Evolutionary conservation across 176 grass and related monocot genomes (phyloP).

Genomic region (Pharus latifolius): DNA sequence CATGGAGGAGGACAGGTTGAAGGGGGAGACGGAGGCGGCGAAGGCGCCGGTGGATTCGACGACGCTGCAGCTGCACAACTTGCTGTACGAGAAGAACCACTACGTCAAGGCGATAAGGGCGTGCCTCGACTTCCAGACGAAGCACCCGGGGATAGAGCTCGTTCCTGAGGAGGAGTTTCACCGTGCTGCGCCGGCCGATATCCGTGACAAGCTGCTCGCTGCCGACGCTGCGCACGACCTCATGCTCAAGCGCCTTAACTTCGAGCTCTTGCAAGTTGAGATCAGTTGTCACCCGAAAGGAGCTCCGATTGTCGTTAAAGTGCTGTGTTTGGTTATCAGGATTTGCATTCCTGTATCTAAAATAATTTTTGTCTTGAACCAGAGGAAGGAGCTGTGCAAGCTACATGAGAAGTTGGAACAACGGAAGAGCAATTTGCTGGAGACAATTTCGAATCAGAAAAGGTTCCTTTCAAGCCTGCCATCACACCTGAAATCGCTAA

Average conservation of each 20-base stretch:
- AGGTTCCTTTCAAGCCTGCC: constrained; percentile 93
- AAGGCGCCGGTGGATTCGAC: constrained; percentile 93
- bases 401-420: constrained; percentile 71
- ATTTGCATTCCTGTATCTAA: constrained; percentile 23
- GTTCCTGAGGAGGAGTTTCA: constrained; percentile 86
- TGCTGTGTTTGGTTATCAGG: neutral
- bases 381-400: constrained; percentile 92
- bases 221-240: constrained; percentile 61
- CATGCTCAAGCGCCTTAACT: constrained; percentile 96
- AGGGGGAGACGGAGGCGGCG: constrained; percentile 68
- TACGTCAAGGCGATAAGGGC: constrained; percentile 89
- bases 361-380: constrained; percentile 13
- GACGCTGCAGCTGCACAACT: constrained; percentile 81
- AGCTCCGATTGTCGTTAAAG: neutral
- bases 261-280: constrained; percentile 77
- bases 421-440: constrained; percentile 47
- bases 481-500: constrained; percentile 94
- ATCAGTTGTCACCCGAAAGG: neutral
- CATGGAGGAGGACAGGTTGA: constrained; percentile 83
- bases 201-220: constrained; percentile 66
- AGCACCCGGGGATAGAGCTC: constrained; percentile 82
- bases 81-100: constrained; percentile 98
- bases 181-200: constrained; percentile 35
- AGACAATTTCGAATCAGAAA: constrained; percentile 67
- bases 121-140: constrained; percentile 78